phyloP scores from a whole-genome alignment of 768 basidiomycete species.

The Boletus speciosus region DNA sequence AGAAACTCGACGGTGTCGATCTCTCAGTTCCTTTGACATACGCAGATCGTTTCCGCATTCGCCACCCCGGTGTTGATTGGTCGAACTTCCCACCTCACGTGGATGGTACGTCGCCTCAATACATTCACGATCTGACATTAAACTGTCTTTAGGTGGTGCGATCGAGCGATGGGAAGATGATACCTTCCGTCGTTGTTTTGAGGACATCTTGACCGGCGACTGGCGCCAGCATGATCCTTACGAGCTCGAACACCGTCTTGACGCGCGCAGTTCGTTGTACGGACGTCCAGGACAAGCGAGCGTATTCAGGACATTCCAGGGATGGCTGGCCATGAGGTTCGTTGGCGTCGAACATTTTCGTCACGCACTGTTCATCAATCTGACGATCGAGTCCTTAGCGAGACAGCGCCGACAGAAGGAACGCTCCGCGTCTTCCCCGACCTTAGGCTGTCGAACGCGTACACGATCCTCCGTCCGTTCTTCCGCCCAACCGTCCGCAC shows the following conservation, averaged over 20 bases:
- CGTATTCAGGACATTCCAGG: constrained; percentile 66
- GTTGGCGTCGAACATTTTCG: constrained; percentile 2
- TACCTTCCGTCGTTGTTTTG: constrained; percentile 55
- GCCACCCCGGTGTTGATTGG: constrained; percentile 63
- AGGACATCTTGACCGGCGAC: constrained; percentile 55
- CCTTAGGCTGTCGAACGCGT: constrained; percentile 63
- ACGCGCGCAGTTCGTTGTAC: constrained; percentile 63
- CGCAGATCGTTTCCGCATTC: constrained; percentile 71
- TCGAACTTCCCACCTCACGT: constrained; percentile 50
- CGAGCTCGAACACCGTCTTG: constrained; percentile 54
- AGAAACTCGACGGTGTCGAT: constrained; percentile 50
- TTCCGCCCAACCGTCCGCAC: constrained; percentile 49
- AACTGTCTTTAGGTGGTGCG: constrained; percentile 47
- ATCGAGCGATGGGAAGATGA: constrained; percentile 77
- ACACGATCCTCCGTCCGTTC: constrained; percentile 74
- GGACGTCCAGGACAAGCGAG: constrained; percentile 50
- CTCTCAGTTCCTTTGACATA: constrained; percentile 62
- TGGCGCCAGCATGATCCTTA: constrained; percentile 70
- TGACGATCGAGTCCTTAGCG: constrained; percentile 31
- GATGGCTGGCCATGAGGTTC: constrained; percentile 72
- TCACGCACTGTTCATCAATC: neutral
- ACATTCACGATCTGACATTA: neutral
- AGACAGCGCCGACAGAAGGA: constrained; percentile 67
- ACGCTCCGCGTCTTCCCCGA: constrained; percentile 68
- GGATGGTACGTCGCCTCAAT: constrained; percentile 40